Base-by-base conservation (phyloP, 2,329 filamentous ascomycete genomes). In the Penicillium sp. region DNA sequence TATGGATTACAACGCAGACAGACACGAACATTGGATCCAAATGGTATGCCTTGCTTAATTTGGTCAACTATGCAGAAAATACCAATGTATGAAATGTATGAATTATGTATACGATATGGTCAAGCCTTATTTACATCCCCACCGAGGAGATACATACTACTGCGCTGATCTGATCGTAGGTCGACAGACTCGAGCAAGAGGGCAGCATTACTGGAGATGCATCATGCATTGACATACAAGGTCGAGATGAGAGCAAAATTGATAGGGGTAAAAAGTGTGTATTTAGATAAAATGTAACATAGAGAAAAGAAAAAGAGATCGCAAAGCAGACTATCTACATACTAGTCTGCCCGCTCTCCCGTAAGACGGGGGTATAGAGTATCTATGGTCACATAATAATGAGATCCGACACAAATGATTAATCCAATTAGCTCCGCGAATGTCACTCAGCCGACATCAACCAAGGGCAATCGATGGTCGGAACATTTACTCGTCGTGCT, bases 341-440 rank as follows among this genome's bases (percentile, higher is more conserved):
- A 34, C 38, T 44, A 50, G 21, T 27, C 48, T 27, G 29, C 29
- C 16, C 16, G 48, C 48, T 44, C 34, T 35, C 21, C 15, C 29
- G 38, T 16, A 3, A 23, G 18, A 32, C 37, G 7, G 12, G 46
- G 38, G 38, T 45, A 50, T 45, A 50, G 39, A 18, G 48, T 35
- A 21, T 50, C 48, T 35, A 50, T 50, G 48, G 38, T 45, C 48
- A 50, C 39, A 45, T 44, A 29, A 44, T 50, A 50, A 50, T 50
- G 39, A 50, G 39, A 21, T 50, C 39, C 39, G 31, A 50, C 13
- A 35, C 48, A 50, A 27, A 44, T 31, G 34, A 42, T 35, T 45
- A 44, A 35, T 50, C 13, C 12, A 5, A 45, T 50, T 50, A 31
- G 48, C 48, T 8, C 31, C 16, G 39, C 39, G 39, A 44, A 50